Evolutionary conservation across 2,329 filamentous ascomycete genomes (phyloP).

Genomic region (Diaporthe longicolla): DNA sequence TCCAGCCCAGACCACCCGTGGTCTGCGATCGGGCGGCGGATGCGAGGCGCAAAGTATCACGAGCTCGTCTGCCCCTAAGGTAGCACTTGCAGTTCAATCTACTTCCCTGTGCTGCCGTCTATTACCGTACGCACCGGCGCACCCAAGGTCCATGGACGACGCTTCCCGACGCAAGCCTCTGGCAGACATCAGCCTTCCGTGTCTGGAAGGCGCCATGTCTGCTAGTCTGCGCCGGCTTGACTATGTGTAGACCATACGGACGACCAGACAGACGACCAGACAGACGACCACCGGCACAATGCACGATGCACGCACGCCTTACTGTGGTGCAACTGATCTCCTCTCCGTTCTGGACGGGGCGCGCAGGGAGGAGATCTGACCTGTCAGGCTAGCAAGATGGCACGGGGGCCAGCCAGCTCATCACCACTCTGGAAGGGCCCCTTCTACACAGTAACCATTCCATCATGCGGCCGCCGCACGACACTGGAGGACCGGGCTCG

Average conservation of each 20-base stretch:
- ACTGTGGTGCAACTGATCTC: conserved; percentile 18
- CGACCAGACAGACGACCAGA: neutral
- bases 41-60: conserved; percentile 29
- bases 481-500: conserved; percentile 15
- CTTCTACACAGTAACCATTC: neutral
- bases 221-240: neutral
- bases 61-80: neutral
- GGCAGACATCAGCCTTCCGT: conserved; percentile 13
- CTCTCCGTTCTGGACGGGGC: neutral
- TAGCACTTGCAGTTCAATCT: neutral
- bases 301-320: conserved; percentile 1
- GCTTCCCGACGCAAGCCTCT: conserved; percentile 12
- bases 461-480: conserved; percentile 22
- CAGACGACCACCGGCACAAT: too few relatives aligned
- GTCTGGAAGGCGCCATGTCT: neutral
- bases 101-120: neutral
- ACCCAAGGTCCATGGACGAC: neutral
- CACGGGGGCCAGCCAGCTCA: conserved; percentile 13
- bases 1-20: conserved; percentile 3
- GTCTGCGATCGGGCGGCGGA: conserved; percentile 1
- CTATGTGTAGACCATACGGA: too few relatives aligned
- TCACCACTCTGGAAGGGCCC: conserved; percentile 9
- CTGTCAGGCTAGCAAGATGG: conserved; percentile 19
- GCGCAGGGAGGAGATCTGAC: conserved; percentile 11
- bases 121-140: neutral